phyloP scores from a whole-genome alignment of 306 rosid species.

The Rosa lucieae region DNA sequence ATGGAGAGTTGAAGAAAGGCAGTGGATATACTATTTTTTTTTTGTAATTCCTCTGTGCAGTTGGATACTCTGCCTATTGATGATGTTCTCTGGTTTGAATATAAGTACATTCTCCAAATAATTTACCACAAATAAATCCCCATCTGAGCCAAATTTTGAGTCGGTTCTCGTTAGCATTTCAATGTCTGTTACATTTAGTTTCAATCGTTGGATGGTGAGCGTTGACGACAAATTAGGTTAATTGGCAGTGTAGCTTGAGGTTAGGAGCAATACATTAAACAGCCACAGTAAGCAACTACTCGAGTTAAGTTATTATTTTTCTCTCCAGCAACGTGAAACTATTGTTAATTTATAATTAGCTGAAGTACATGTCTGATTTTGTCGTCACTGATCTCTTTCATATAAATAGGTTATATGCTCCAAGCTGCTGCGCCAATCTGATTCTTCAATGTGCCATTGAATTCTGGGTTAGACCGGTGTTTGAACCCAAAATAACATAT shows the following conservation, averaged over 20 bases:
- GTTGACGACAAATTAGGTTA: constrained; percentile 51
- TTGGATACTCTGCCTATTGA: too few relatives aligned
- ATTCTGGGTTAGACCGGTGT: constrained; percentile 45
- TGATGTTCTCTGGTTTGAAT: too few relatives aligned
- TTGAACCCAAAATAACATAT: too few relatives aligned
- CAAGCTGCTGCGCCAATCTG: constrained; percentile 57
- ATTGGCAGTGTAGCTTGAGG: constrained; percentile 66
- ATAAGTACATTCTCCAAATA: too few relatives aligned
- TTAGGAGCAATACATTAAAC: constrained; percentile 49
- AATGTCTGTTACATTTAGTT: constrained; percentile 32
- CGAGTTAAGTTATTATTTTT: constrained; percentile 43
- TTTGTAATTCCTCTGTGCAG: too few relatives aligned
- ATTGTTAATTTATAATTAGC: background rate
- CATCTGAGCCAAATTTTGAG: constrained; percentile 58
- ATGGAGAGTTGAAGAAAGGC: too few relatives aligned
- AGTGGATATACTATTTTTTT: too few relatives aligned
- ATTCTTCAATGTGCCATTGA: constrained; percentile 50
- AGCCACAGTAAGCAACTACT: constrained; percentile 57
- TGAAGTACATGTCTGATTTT: background rate
- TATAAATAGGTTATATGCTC: background rate
- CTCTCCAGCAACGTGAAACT: background rate
- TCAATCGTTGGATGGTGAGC: constrained; percentile 50
- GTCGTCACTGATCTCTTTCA: background rate
- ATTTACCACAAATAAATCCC: constrained; percentile 27
- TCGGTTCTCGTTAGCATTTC: constrained; percentile 33